Conservation (phyloP, 305 asterid genomes). For the Fraxinus dipetala region DNA sequence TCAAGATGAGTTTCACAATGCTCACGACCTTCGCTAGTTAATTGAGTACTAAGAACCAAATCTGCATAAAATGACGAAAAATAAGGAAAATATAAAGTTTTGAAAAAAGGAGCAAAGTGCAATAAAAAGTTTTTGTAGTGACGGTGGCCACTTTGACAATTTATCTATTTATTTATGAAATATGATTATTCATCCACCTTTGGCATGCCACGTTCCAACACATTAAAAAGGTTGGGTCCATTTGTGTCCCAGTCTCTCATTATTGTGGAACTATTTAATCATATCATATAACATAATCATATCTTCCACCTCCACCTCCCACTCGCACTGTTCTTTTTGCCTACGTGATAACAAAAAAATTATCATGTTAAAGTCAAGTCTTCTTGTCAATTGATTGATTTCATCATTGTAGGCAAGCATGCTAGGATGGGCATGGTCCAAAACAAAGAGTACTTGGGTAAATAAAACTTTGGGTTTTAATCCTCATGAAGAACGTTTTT, state of each 20-base stretch:
- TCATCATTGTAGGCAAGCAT: slow-evolving; percentile 7
- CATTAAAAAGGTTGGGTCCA: slow-evolving; percentile 38
- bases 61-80: not conserved
- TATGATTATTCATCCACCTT: slow-evolving; percentile 29
- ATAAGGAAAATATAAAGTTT: not conserved
- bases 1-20: not conserved
- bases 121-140: slow-evolving; percentile 22
- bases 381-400: not conserved
- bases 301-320: slow-evolving; percentile 22
- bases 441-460: not conserved
- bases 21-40: not conserved
- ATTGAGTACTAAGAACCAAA: not conserved
- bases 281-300: slow-evolving; percentile 21
- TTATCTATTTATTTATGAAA: not conserved
- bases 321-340: slow-evolving; percentile 9
- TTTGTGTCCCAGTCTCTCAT: slow-evolving; percentile 31
- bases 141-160: slow-evolving; percentile 37
- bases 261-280: slow-evolving; percentile 21
- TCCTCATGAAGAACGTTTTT: not conserved
- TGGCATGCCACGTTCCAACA: slow-evolving; percentile 32
- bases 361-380: slow-evolving; percentile 7
- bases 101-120: slow-evolving; percentile 1
- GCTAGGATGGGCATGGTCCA: not conserved
- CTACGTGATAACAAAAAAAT: not conserved
- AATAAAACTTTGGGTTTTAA: not conserved